These are phyloP conservation scores for Ilex aquifolium DNA, from an alignment of 257 asterid genomes.

Conservation along the genomic window DNA sequence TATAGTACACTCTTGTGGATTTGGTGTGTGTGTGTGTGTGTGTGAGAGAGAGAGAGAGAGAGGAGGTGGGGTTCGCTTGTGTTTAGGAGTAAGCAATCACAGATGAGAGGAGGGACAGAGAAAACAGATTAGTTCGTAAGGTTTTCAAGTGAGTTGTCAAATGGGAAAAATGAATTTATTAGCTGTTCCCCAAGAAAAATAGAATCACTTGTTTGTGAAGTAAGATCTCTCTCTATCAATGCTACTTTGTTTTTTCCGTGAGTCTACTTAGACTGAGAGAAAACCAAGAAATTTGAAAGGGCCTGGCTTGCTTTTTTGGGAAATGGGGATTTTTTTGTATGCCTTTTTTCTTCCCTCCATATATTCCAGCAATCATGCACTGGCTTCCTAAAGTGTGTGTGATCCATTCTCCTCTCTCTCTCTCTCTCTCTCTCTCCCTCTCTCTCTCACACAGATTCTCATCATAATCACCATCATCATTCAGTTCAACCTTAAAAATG, in stretches of 20 bases:
- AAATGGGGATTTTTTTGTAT: slow-evolving; percentile 14
- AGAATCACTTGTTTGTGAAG: slow-evolving; percentile 56
- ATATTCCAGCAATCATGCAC: slow-evolving; percentile 24
- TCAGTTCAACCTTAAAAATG: slow-evolving; percentile 27
- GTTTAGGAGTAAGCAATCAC: neutral
- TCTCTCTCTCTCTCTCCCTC: slow-evolving; percentile 6
- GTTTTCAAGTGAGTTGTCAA: slow-evolving; percentile 22
- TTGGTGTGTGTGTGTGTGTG: neutral
- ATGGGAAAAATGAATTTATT: slow-evolving; percentile 10
- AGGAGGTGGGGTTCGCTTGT: slow-evolving; percentile 20
- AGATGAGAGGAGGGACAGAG: neutral
- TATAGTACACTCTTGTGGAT: slow-evolving; percentile 17
- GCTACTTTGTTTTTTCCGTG: neutral
- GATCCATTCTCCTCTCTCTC: slow-evolving; percentile 8
- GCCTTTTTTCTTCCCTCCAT: slow-evolving; percentile 13
- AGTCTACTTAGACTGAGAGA: neutral
- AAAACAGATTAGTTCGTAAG: slow-evolving; percentile 3
- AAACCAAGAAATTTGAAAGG: slow-evolving; percentile 1
- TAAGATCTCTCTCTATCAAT: slow-evolving; percentile 25
- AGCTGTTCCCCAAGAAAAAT: slow-evolving; percentile 4
- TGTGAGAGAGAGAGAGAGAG: slow-evolving; percentile 12
- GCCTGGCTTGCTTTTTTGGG: slow-evolving; percentile 14
- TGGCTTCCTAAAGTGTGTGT: slow-evolving; percentile 10
- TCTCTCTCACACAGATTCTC: slow-evolving; percentile 8
- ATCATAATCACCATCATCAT: slow-evolving; percentile 22